Evolutionary conservation across 2,329 filamentous ascomycete genomes (phyloP), one percentile per base, ranked within the genome.

Genomic region (Trichoderma harzianum): DNA sequence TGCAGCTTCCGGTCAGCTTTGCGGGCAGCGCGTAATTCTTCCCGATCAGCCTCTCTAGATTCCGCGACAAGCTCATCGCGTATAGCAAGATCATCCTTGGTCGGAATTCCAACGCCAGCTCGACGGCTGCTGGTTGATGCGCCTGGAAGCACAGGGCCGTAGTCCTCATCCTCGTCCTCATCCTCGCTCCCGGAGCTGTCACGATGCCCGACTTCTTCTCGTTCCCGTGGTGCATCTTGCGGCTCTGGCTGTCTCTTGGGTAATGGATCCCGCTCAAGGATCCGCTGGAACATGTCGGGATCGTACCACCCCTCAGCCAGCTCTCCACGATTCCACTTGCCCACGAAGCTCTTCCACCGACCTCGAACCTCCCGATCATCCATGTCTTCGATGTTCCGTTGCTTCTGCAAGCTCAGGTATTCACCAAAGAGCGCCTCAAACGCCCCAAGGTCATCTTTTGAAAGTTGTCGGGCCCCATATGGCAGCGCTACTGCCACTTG

Each of bases 291-390:
- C 74, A 90, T 92, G 72, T 88, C 88, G 8, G 94, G 92, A 78
- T 97, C 93, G 82, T 98, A 99, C 95, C 95, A 99, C 61, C 93
- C 93, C 80, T 95, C 92, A 5, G 93, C 92, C 74, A 98, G 85
- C 82, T 95, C 93, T 78, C 91, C 92, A 77, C 90, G 89, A 83
- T 99, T 99, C 95, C 96, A 99, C 85, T 94, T 95, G 5, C 88
- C 86, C 14, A 95, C 80, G 77, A 98, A 99, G 79, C 94, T 95
- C 86, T 97, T 97, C 94, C 95, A 99, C 70, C 95, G 86, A 1
- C 95, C 94, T 74, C 87, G 91, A 1, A 90, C 82, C 79, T 98
- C 95, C n/a, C 88, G 87, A 74, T 93, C 91, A 70, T 90, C 87
- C 75, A 98, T 84, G 11, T 88, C 86, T 21, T 90, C 86, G 1